phyloP scores from a whole-genome alignment of 306 rosid genomes.

The Ormosia semicastrata region DNA sequence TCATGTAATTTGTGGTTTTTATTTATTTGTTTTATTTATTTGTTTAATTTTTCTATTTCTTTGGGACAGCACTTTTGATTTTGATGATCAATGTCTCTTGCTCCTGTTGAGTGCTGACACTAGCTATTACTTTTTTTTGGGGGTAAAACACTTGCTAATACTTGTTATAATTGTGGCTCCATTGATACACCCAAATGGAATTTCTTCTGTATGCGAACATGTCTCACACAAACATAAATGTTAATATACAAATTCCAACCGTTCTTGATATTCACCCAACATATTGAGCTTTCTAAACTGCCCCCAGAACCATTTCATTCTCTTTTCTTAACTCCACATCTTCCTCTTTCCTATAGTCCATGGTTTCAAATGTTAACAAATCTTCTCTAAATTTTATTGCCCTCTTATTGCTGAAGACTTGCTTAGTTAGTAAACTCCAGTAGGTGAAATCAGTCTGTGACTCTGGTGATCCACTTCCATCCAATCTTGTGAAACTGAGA shows the following conservation, averaged over 20 bases:
- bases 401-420: neutral
- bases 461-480: neutral
- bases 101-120: neutral
- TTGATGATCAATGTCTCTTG: neutral
- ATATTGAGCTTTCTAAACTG: no score
- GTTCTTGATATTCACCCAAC: no score
- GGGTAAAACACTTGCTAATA: no score
- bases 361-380: neutral
- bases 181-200: no score
- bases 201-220: neutral
- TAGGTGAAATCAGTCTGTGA: neutral
- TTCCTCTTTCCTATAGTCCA: neutral
- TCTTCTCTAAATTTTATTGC: neutral
- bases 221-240: neutral
- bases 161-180: neutral
- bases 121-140: neutral
- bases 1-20: neutral
- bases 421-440: neutral
- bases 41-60: neutral
- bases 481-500: neutral
- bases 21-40: neutral
- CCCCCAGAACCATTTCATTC: no score
- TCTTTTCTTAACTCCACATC: no score
- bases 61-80: neutral
- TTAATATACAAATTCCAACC: neutral